Conservation (phyloP, 768 basidiomycete species). For the Russula griseocarnosa region DNA sequence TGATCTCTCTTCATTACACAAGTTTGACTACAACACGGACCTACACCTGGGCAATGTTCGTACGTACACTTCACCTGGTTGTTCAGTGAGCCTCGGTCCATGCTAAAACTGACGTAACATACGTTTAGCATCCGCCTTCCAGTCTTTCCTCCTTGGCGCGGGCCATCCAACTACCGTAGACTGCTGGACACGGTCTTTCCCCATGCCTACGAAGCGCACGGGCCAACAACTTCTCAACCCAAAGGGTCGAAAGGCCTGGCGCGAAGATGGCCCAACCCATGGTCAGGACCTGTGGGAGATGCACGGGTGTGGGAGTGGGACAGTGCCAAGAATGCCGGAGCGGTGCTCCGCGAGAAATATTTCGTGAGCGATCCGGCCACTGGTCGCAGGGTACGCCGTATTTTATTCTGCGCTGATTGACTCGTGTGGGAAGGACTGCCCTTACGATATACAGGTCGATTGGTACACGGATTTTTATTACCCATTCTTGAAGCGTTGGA, state of each 20-base stretch:
- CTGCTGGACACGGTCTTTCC: conserved; percentile 81
- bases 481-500: conserved; percentile 71
- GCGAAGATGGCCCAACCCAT: conserved; percentile 63
- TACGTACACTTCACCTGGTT: conserved; percentile 39
- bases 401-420: not conserved
- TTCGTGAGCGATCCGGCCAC: conserved; percentile 68
- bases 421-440: not conserved
- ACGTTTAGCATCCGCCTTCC: conserved; percentile 65
- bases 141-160: conserved; percentile 90
- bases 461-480: conserved; percentile 87
- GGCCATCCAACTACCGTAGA: conserved; percentile 80
- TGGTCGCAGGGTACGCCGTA: conserved; percentile 50
- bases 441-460: conserved; percentile 50
- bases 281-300: conserved; percentile 82
- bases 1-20: conserved; percentile 45
- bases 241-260: conserved; percentile 61
- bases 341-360: conserved; percentile 80
- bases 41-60: conserved; percentile 79
- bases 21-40: conserved; percentile 92
- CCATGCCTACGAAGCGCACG: conserved; percentile 73
- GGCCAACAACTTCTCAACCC: conserved; percentile 58
- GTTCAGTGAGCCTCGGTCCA: not conserved
- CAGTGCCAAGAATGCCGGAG: conserved; percentile 54
- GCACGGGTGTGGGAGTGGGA: conserved; percentile 97
- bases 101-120: not conserved